A percentile compares a stretch with the other conserved stretches of the same genome.
Conservation (phyloP, 1,284 basidiomycete genomes). For the Anthracocystis walkeri region DNA sequence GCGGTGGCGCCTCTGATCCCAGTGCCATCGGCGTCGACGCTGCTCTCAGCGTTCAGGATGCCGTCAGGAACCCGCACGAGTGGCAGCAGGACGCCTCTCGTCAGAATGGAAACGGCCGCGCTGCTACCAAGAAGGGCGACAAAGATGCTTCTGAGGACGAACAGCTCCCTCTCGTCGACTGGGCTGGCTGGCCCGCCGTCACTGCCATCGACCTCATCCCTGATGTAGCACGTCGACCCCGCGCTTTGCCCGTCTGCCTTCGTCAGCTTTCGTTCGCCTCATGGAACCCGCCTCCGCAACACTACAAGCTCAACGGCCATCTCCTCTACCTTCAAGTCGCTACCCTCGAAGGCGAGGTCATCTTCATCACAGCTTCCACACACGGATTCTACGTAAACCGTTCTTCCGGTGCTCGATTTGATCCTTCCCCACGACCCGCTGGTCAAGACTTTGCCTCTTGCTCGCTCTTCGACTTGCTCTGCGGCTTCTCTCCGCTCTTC, state of each 20-base stretch:
- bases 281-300: conserved; percentile 75
- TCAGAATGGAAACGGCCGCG: conserved; percentile 29
- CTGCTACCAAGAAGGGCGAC: conserved; percentile 33
- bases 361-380: conserved; percentile 73
- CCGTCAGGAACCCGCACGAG: conserved; percentile 70
- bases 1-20: conserved; percentile 70
- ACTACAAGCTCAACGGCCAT: conserved; percentile 73
- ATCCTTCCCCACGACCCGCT: conserved; percentile 57
- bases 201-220: conserved; percentile 69
- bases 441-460: conserved; percentile 68
- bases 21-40: conserved; percentile 71
- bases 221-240: conserved; percentile 54
- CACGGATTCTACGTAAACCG: conserved; percentile 74
- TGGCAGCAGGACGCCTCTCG: conserved; percentile 50
- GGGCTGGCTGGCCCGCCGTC: conserved; percentile 68
- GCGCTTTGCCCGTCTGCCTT: conserved; percentile 69
- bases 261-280: conserved; percentile 73
- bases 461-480: conserved; percentile 73
- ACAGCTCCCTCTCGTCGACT: conserved; percentile 68
- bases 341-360: conserved; percentile 74
- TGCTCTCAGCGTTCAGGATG: conserved; percentile 72
- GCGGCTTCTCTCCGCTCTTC: conserved; percentile 71
- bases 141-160: conserved; percentile 14
- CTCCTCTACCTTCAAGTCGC: conserved; percentile 74
- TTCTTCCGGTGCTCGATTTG: conserved; percentile 68